Percentiles rank a stretch among this genome's conserved stretches.
These are phyloP conservation scores for Ogataea hybrid DNA, from an alignment of 1,139 yeast genomes.

Conservation along the genomic window DNA sequence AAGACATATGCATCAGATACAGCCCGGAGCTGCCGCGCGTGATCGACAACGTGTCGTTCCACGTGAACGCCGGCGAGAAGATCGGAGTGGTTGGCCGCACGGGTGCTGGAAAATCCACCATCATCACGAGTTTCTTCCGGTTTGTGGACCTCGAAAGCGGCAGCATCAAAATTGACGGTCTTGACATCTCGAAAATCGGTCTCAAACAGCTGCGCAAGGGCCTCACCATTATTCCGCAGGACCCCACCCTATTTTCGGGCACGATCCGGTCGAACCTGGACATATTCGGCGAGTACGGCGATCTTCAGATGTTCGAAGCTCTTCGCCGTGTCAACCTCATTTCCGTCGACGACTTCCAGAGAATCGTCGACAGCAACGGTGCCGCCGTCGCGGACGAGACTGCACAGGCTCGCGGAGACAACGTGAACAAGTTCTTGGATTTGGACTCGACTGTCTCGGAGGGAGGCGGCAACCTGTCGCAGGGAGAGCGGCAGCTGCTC, in stretches of 20 bases:
- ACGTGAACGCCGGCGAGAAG: constrained; percentile 76
- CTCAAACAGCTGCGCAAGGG: constrained; percentile 78
- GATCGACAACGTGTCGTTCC: constrained; percentile 80
- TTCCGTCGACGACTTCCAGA: constrained; percentile 25
- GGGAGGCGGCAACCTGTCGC: constrained; percentile 90
- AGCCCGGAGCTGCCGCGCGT: constrained; percentile 88
- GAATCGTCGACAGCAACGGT: constrained; percentile 14
- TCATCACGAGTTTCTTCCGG: constrained; percentile 91
- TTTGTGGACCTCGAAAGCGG: constrained; percentile 92
- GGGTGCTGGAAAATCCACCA: constrained; percentile 98
- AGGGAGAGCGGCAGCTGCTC: constrained; percentile 93
- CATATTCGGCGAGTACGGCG: constrained; percentile 71
- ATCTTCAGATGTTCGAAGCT: constrained; percentile 76
- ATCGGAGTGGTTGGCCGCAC: constrained; percentile 97
- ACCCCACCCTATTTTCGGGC: constrained; percentile 87
- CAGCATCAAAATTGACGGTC: constrained; percentile 73
- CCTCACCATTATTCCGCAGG: constrained; percentile 90
- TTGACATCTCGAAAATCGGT: constrained; percentile 84
- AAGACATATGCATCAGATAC: constrained; percentile 78
- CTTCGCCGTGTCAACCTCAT: constrained; percentile 77
- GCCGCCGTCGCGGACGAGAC: constrained; percentile 6
- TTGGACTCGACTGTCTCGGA: constrained; percentile 70
- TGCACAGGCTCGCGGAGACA: constrained; percentile 41
- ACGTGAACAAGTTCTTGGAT: constrained; percentile 75
- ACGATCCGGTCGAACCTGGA: constrained; percentile 80